Percentiles rank a stretch among this genome's conserved stretches.
These are phyloP conservation scores for Chloris gayana DNA, from an alignment of 176 grass and related monocot species.

Conservation along the genomic window DNA sequence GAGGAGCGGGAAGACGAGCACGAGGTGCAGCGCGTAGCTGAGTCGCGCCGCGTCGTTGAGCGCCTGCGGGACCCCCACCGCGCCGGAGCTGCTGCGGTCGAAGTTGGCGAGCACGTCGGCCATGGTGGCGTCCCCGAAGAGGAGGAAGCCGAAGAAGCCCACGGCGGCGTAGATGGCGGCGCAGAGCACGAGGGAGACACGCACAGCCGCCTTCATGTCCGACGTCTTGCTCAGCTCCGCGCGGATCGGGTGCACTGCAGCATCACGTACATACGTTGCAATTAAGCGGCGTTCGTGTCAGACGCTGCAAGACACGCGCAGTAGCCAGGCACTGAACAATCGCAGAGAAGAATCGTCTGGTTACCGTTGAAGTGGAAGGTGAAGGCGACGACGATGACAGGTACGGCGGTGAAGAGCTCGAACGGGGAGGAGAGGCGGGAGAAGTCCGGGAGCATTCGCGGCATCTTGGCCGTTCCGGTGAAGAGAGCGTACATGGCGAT, in stretches of 20 bases:
- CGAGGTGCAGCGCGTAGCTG: conserved; percentile 87
- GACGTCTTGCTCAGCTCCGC: conserved; percentile 75
- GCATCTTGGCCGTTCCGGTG: conserved; percentile 62
- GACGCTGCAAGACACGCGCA: not conserved
- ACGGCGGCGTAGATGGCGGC: conserved; percentile 71
- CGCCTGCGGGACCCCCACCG: conserved; percentile 50
- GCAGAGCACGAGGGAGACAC: conserved; percentile 77
- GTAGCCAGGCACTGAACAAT: not conserved
- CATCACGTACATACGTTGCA: not conserved
- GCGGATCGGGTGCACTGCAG: conserved; percentile 83
- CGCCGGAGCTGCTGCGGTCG: conserved; percentile 55
- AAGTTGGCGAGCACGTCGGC: conserved; percentile 91
- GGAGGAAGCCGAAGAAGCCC: conserved; percentile 86
- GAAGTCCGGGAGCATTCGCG: conserved; percentile 78
- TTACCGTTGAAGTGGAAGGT: conserved; percentile 99
- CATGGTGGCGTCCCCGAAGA: conserved; percentile 93
- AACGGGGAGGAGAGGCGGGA: conserved; percentile 62
- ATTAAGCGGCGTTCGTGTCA: not conserved
- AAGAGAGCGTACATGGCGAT: conserved; percentile 80
- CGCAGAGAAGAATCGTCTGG: not conserved
- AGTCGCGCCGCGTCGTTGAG: conserved; percentile 82
- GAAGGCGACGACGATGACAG: conserved; percentile 86
- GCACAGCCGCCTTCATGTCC: conserved; percentile 75
- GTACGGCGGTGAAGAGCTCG: conserved; percentile 90
- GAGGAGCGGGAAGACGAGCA: conserved; percentile 90